Evolutionary conservation across 2,329 filamentous ascomycete genomes (phyloP), one percentile per base, ranked within the genome.

Genomic region (Talaromyces sp.): DNA sequence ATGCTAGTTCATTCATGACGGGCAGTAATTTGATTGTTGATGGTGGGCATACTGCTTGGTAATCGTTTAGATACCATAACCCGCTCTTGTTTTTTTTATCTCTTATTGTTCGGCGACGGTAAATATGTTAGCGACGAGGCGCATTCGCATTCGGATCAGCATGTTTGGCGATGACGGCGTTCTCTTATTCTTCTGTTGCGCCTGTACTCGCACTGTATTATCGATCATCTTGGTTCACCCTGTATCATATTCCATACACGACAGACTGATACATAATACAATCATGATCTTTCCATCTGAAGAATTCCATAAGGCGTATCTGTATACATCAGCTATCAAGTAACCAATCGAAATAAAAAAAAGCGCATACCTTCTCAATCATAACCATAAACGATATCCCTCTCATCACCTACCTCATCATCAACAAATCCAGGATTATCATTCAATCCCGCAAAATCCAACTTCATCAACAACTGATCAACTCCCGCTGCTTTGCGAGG

Each of bases 401-500:
- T 28, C 43, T 40, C 53, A 36, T 33, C 45, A 10, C 21, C 53
- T 33, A 52, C 33, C 10, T 40, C 36, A 4, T 51, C 41, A 35
- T 52, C 54, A 15, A 25, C 33, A 31, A 57, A 31, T n/a, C n/a
- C 53, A 48, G 46, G 31, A 21, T 50, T 51, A 54, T 63, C 56
- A 60, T 62, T 66, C 60, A 69, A 61, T 58, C 70, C 66, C 59
- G 72, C 68, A 60, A 82, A 84, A 63, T 96, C 91, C 65, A 97
- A 77, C 77, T 96, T 96, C 90, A 96, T 96, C 69, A 97, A 73
- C 69, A 97, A 74, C 59, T 89, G 80, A 75, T 96, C 91, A 46
- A 97, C 84, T 1, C 91, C 89, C 0, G 89, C 89, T 3, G 90
- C 83, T 60, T 88, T 85, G 61, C 84, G 81, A 1, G 90, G 88